Percentiles rank a stretch among this genome's conserved stretches.
phyloP scores from a whole-genome alignment of 176 grass and related monocot genomes.

The Carex cristatella region DNA sequence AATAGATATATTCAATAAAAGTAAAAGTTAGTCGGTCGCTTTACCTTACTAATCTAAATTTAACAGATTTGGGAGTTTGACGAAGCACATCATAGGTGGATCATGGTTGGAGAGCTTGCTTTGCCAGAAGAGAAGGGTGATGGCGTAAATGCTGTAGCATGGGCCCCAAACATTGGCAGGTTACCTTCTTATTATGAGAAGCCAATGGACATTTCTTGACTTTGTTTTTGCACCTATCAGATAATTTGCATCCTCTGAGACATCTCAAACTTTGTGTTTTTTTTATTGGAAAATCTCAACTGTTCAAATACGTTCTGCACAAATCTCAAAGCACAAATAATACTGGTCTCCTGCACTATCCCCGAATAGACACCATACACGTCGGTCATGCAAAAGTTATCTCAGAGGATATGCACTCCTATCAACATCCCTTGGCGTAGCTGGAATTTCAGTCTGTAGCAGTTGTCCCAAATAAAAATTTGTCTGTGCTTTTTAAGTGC shows the following conservation, averaged over 20 bases:
- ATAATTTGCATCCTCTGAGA: too few species aligned
- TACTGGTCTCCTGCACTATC: too few species aligned
- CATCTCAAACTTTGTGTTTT: too few species aligned
- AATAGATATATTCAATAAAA: not conserved
- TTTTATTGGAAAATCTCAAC: too few species aligned
- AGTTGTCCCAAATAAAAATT: not conserved
- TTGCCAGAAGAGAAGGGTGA: constrained; percentile 59
- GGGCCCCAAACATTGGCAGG: constrained; percentile 97
- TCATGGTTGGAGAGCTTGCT: constrained; percentile 67
- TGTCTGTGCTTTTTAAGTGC: not conserved
- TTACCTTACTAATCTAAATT: constrained; percentile 12
- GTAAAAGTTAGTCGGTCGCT: not conserved
- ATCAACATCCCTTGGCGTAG: not conserved
- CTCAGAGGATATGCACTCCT: not conserved
- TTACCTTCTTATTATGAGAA: constrained; percentile 14
- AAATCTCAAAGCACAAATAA: too few species aligned
- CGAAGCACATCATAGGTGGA: constrained; percentile 82
- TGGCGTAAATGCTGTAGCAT: constrained; percentile 66
- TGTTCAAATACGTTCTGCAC: too few species aligned
- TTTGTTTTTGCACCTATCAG: not conserved
- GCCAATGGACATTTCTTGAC: not conserved
- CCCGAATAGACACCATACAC: too few species aligned
- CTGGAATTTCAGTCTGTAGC: not conserved
- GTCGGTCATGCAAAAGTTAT: too few species aligned
- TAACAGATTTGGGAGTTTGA: constrained; percentile 89